Conservation (phyloP, 495 filamentous ascomycete genomes). For the Trichodelitschia bisporula region DNA sequence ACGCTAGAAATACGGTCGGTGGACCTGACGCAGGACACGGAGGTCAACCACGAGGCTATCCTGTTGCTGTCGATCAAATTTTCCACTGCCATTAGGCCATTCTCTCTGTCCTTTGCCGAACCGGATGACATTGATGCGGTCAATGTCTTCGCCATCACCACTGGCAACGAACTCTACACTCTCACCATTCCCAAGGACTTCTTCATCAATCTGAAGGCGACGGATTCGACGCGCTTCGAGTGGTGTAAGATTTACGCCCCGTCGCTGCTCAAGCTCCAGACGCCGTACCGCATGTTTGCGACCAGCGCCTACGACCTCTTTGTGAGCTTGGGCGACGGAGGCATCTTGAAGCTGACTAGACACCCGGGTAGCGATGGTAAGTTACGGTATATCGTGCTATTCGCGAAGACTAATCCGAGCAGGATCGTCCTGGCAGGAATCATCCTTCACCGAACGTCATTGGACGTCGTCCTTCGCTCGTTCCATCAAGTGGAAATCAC, state of each 20-base stretch:
- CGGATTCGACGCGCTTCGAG: constrained; percentile 43
- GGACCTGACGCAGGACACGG: constrained; percentile 49
- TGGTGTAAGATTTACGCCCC: constrained; percentile 54
- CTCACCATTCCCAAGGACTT: constrained; percentile 57
- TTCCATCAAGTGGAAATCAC: constrained; percentile 42
- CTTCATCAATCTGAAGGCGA: constrained; percentile 39
- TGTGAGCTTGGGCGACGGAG: constrained; percentile 61
- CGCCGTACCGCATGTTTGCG: constrained; percentile 59
- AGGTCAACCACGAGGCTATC: constrained; percentile 36
- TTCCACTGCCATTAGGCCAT: constrained; percentile 38
- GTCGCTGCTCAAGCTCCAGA: constrained; percentile 46
- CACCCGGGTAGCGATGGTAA: constrained; percentile 41
- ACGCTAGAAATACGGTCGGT: constrained; percentile 61
- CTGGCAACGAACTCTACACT: constrained; percentile 51
- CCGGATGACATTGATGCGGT: constrained; percentile 52
- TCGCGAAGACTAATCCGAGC: constrained; percentile 3
- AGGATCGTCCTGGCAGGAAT: constrained; percentile 48
- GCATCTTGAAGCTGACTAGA: constrained; percentile 46
- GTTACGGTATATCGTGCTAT: constrained; percentile 11
- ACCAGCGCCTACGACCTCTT: constrained; percentile 47
- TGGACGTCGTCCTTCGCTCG: constrained; percentile 53
- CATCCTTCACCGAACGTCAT: constrained; percentile 50
- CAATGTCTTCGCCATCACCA: constrained; percentile 58
- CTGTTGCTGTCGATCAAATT: constrained; percentile 57
- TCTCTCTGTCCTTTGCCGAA: constrained; percentile 62